A percentile compares a stretch with the other conserved stretches of the same genome.
Conservation (phyloP, 768 basidiomycete species). For the Leccinum incarnatum region DNA sequence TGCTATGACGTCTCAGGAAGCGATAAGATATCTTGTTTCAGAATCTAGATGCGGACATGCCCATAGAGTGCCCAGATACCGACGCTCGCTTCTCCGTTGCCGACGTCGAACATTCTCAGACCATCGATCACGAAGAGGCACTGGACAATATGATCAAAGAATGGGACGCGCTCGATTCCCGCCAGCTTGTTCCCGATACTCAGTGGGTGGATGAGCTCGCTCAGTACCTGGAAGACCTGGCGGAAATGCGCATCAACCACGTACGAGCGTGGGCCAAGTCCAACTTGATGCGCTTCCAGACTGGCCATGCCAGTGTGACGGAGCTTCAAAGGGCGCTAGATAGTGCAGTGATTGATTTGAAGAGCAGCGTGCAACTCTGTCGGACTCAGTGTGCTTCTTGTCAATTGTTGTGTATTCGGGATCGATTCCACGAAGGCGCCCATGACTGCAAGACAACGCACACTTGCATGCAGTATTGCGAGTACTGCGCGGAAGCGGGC, state of each 20-base stretch:
- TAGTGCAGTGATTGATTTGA: slow-evolving; percentile 43
- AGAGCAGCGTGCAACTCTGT: slow-evolving; percentile 50
- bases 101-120: slow-evolving; percentile 12
- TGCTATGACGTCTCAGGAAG: background rate
- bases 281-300: slow-evolving; percentile 49
- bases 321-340: slow-evolving; percentile 44
- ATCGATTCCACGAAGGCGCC: slow-evolving; percentile 41
- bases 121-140: slow-evolving; percentile 9
- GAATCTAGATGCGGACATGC: slow-evolving; percentile 54
- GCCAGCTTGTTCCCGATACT: slow-evolving; percentile 37
- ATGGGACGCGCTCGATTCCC: slow-evolving; percentile 33
- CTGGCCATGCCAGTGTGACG: slow-evolving; percentile 43
- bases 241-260: slow-evolving; percentile 42
- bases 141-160: slow-evolving; percentile 17
- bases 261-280: slow-evolving; percentile 50
- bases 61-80: slow-evolving; percentile 38
- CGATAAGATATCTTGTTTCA: slow-evolving; percentile 15
- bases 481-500: slow-evolving; percentile 35
- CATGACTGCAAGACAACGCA: slow-evolving; percentile 55
- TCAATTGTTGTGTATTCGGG: slow-evolving; percentile 47
- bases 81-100: slow-evolving; percentile 35
- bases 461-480: slow-evolving; percentile 42
- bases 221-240: slow-evolving; percentile 40
- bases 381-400: slow-evolving; percentile 46
- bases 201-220: slow-evolving; percentile 43